A percentile compares a stretch with the other conserved stretches of the same genome.
Conservation (phyloP, 164 flowering plant genomes). For the Annona squamosa region DNA sequence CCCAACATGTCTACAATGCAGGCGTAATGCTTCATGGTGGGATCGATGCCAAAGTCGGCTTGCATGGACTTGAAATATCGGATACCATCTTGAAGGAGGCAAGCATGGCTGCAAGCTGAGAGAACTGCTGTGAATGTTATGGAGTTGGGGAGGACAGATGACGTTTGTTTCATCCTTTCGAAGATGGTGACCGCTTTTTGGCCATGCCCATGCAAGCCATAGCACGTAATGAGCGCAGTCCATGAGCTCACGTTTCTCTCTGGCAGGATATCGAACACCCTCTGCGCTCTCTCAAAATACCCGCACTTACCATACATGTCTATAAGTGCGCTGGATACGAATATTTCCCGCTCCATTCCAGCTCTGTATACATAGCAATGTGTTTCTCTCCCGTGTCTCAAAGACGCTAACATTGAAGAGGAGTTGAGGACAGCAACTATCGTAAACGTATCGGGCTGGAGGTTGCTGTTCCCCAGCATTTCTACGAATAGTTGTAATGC, state of each 20-base stretch:
- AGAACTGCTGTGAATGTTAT: slow-evolving; percentile 14
- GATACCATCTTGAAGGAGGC: slow-evolving; percentile 12
- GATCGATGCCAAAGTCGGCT: slow-evolving; percentile 9
- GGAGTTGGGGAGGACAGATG: slow-evolving; percentile 3
- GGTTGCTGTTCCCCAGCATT: slow-evolving; percentile 4
- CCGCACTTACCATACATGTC: slow-evolving; percentile 20
- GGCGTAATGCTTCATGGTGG: slow-evolving; percentile 13
- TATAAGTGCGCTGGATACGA: slow-evolving; percentile 11
- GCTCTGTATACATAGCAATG: slow-evolving; percentile 11
- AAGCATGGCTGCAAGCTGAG: slow-evolving; percentile 14
- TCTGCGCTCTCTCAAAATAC: background rate
- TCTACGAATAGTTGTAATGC: slow-evolving; percentile 9
- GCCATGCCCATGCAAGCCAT: slow-evolving; percentile 12
- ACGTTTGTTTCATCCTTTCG: slow-evolving; percentile 11
- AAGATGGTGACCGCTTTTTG: slow-evolving; percentile 9
- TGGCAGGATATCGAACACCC: slow-evolving; percentile 10
- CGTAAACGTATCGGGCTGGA: slow-evolving; percentile 12
- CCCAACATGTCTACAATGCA: slow-evolving; percentile 20
- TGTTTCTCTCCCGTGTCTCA: slow-evolving; percentile 10
- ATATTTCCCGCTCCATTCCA: background rate
- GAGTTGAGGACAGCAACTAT: slow-evolving; percentile 8
- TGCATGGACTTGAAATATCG: slow-evolving; percentile 9
- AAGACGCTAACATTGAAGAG: slow-evolving; percentile 7
- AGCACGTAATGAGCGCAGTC: slow-evolving; percentile 16
- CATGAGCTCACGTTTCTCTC: slow-evolving; percentile 16